Conservation (phyloP, 495 filamentous ascomycete genomes). For the Aspergillus leporis region DNA sequence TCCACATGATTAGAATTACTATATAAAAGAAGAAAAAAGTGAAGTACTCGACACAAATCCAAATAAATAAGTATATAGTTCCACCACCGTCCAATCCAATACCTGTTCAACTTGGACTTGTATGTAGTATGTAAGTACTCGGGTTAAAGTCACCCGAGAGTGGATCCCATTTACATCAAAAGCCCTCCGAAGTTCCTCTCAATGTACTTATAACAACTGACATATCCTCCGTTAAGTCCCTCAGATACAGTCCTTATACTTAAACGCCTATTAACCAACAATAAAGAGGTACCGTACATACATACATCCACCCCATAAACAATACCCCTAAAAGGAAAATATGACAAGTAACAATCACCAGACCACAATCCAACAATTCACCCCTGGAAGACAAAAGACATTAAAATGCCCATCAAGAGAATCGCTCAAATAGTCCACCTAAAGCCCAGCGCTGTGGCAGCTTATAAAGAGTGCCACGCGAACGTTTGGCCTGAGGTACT, state of each 20-base stretch:
- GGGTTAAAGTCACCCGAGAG: conserved; percentile 35
- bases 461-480: conserved; percentile 72
- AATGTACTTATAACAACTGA: background rate
- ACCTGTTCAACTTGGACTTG: no score
- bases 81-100: no score
- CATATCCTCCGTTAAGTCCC: background rate
- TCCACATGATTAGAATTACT: background rate
- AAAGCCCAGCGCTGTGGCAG: conserved; percentile 59
- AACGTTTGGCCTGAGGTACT: conserved; percentile 75
- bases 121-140: conserved; percentile 11
- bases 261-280: no score
- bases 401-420: conserved; percentile 44
- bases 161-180: conserved; percentile 11
- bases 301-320: background rate
- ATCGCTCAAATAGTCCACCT: conserved; percentile 71
- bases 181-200: background rate
- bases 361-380: background rate
- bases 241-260: no score
- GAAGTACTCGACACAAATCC: no score
- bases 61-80: no score
- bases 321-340: background rate
- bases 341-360: background rate
- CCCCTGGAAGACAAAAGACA: background rate
- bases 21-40: no score
- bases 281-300: no score